phyloP scores from a whole-genome alignment of 352 stramenopile species.

The Peronospora farinosa region DNA sequence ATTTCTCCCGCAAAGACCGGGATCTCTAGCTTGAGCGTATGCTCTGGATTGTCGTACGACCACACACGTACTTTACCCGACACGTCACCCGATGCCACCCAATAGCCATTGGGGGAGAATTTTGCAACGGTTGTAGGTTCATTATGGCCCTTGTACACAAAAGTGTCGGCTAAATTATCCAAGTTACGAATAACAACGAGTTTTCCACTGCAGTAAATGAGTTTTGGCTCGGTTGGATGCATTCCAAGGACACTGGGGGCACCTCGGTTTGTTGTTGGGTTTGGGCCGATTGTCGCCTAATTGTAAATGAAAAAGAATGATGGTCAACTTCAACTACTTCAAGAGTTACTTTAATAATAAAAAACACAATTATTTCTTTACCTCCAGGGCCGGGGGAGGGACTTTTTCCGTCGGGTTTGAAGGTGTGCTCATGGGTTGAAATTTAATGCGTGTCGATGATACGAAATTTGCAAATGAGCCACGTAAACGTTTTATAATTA shows the following conservation, averaged over 20 bases:
- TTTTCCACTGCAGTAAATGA: slow-evolving; percentile 91
- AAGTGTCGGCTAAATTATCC: slow-evolving; percentile 76
- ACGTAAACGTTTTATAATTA: background rate
- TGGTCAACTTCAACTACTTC: no score
- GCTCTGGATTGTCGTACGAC: slow-evolving; percentile 95
- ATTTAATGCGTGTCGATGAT: no score
- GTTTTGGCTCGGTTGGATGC: slow-evolving; percentile 82
- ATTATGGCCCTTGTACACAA: slow-evolving; percentile 95
- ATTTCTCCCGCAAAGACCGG: slow-evolving; percentile 86
- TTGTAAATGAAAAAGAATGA: background rate
- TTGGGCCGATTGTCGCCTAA: slow-evolving; percentile 57
- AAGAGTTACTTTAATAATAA: no score
- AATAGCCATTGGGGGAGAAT: slow-evolving; percentile 93
- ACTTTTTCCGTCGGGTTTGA: slow-evolving; percentile 68
- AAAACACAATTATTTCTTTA: background rate
- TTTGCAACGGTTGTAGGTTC: slow-evolving; percentile 87
- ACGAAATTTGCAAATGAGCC: background rate
- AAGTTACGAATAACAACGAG: slow-evolving; percentile 87
- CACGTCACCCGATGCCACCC: slow-evolving; percentile 88
- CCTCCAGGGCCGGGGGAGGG: slow-evolving; percentile 36
- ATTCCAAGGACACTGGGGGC: slow-evolving; percentile 60
- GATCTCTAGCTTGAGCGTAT: slow-evolving; percentile 93
- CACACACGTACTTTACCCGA: slow-evolving; percentile 92
- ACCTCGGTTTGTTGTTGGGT: slow-evolving; percentile 66
- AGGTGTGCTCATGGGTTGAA: slow-evolving; percentile 33